phyloP scores from a whole-genome alignment of 495 filamentous ascomycete genomes.

The Eremomyces bilateralis region DNA sequence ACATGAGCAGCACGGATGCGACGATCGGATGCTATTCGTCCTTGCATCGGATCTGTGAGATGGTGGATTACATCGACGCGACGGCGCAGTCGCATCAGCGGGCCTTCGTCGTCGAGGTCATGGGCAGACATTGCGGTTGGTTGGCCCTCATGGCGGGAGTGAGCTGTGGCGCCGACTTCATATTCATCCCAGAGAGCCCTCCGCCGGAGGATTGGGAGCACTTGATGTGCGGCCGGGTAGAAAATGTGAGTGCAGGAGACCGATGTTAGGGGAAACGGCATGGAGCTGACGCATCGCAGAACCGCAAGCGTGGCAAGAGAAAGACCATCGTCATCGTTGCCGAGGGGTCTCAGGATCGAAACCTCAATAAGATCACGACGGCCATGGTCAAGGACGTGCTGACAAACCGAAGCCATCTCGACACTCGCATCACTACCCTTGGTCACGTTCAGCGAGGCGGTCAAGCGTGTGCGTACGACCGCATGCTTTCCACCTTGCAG shows the following conservation, averaged over 20 bases:
- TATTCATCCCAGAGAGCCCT: constrained; percentile 93
- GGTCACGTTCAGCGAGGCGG: constrained; percentile 94
- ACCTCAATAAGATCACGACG: constrained; percentile 69
- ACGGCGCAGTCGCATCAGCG: constrained; percentile 93
- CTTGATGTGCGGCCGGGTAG: constrained; percentile 68
- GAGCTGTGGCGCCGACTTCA: constrained; percentile 85
- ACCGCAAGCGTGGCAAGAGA: constrained; percentile 76
- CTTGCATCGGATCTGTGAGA: constrained; percentile 73
- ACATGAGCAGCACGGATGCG: constrained; percentile 88
- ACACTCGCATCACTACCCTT: constrained; percentile 86
- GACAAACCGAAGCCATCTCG: constrained; percentile 54
- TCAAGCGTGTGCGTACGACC: constrained; percentile 77
- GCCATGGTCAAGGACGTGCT: constrained; percentile 69
- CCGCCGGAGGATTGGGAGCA: constrained; percentile 70
- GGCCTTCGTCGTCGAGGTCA: constrained; percentile 96
- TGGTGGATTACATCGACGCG: constrained; percentile 89
- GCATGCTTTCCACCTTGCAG: constrained; percentile 80
- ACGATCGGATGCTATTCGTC: constrained; percentile 97
- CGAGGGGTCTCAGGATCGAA: constrained; percentile 73
- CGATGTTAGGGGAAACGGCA: neutral
- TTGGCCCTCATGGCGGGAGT: constrained; percentile 92
- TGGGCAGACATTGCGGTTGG: constrained; percentile 99
- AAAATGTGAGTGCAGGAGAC: constrained; percentile 34
- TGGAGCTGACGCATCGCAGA: constrained; percentile 31
- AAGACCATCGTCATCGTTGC: constrained; percentile 97